These are phyloP conservation scores for Elsinoe necatrix DNA, from an alignment of 2,329 filamentous ascomycete species.

Conservation along the genomic window DNA sequence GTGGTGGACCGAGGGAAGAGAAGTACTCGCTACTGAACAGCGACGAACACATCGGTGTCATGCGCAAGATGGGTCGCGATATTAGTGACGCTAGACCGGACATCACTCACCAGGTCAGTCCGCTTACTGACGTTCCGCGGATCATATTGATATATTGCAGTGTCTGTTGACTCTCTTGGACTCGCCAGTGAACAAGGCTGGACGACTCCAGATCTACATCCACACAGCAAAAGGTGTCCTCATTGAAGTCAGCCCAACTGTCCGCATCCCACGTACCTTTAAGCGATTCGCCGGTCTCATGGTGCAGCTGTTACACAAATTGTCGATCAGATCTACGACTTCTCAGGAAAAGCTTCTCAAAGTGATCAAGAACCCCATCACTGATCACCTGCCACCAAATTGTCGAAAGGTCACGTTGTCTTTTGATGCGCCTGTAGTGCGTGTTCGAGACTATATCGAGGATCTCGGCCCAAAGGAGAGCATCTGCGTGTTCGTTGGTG, in stretches of 20 bases:
- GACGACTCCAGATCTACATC: conserved; percentile 96
- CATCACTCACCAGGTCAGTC: conserved; percentile 90
- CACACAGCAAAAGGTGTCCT: conserved; percentile 94
- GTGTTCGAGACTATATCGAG: conserved; percentile 81
- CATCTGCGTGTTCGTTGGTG: conserved; percentile 94
- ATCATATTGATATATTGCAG: conserved; percentile 40
- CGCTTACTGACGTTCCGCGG: not conserved
- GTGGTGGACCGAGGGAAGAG: conserved; percentile 66
- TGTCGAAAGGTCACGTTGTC: conserved; percentile 96
- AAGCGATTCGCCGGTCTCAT: conserved; percentile 98
- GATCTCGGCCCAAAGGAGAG: conserved; percentile 74
- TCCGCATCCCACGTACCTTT: conserved; percentile 95
- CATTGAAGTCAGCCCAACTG: conserved; percentile 96
- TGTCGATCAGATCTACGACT: conserved; percentile 92
- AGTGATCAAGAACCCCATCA: conserved; percentile 97
- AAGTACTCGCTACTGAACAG: conserved; percentile 98
- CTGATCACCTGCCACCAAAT: conserved; percentile 90
- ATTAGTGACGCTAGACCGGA: conserved; percentile 96
- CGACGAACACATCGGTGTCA: conserved; percentile 97
- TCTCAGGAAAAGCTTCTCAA: conserved; percentile 96
- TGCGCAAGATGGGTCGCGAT: conserved; percentile 99
- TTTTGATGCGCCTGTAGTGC: conserved; percentile 82
- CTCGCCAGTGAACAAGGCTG: conserved; percentile 97
- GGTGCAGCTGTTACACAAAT: conserved; percentile 92
- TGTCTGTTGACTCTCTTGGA: conserved; percentile 94